Evolutionary conservation across 352 stramenopile genomes (phyloP), one percentile per base, ranked within the genome.

Genomic region (Peronospora farinosa): DNA sequence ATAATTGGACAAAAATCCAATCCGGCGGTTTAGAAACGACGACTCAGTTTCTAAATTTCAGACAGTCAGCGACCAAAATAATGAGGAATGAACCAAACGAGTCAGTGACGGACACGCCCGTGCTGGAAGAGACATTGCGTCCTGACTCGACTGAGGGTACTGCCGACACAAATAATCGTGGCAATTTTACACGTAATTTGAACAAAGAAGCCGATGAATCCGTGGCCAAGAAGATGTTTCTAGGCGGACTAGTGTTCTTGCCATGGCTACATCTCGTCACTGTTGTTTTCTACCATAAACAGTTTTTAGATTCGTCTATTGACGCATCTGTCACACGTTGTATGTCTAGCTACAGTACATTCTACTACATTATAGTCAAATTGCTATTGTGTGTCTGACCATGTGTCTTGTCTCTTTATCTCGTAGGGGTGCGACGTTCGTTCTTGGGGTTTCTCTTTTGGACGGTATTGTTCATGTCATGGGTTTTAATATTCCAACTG

Each of bases 151-250:
- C 60, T 31, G 19, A 13, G n/a, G n/a, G n/a, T 5, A 21, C 50
- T 36, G 31, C 32, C 19, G 39, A 16, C 53, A 69, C 37, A 47
- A 90, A 92, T 69, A 92, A 90, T 63, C 79, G 78, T 38, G 82
- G 79, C 47, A 93, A 93, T 65, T 91, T 93, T 41, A 93, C 83
- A 60, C 79, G 83, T 17, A 93, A 93, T 67, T 50, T 88, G 35
- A 89, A 87, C 64, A 77, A 78, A 41, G 83, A 93, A 59, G 45
- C 73, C 23, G 80, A 93, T 47, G 71, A 77, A 33, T 57, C 48
- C 7, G 75, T 93, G 50, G 83, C 83, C 30, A 67, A 57, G 40
- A 93, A 93, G 64, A 89, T 93, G 75, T 93, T 93, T 51, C 60
- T 93, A 15, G 83, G 83, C 47, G 83, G 83, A 0, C 54, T 87